phyloP scores from a whole-genome alignment of 2,329 filamentous ascomycete genomes.

The Tolypocladium endophyticum region DNA sequence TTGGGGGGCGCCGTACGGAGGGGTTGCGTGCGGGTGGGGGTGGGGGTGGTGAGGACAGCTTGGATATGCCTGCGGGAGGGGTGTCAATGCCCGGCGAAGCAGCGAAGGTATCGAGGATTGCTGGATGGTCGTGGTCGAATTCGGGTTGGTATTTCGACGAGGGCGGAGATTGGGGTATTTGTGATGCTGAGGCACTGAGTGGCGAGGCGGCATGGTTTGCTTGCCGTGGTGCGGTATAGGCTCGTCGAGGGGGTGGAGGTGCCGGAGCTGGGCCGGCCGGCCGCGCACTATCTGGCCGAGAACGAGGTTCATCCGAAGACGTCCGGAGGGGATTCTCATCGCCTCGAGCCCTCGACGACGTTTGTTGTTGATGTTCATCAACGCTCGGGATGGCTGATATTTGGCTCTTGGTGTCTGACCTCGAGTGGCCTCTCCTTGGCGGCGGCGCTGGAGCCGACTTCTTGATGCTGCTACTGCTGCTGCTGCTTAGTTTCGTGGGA shows the following conservation, averaged over 20 bases:
- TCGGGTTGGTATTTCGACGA: slow-evolving; percentile 11
- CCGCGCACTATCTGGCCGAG: slow-evolving; percentile 34
- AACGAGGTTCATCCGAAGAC: slow-evolving; percentile 38
- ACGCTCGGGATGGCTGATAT: slow-evolving; percentile 1
- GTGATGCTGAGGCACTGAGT: slow-evolving; percentile 7
- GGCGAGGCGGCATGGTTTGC: slow-evolving; percentile 10
- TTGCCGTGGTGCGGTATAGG: slow-evolving; percentile 25
- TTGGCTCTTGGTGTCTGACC: slow-evolving; percentile 31
- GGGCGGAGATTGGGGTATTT: slow-evolving; percentile 4
- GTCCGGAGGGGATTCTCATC: slow-evolving; percentile 34
- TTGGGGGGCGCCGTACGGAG: slow-evolving; percentile 33
- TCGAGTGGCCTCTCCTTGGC: slow-evolving; percentile 35
- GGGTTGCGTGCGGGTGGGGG: slow-evolving; percentile 34
- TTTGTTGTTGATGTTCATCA: slow-evolving; percentile 2
- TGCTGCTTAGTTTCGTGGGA: not conserved
- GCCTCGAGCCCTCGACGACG: slow-evolving; percentile 3
- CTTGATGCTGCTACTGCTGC: slow-evolving; percentile 18
- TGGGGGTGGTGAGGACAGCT: slow-evolving; percentile 22
- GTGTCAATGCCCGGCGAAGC: slow-evolving; percentile 4
- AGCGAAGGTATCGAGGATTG: not conserved
- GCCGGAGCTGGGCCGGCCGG: slow-evolving; percentile 32
- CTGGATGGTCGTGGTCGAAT: slow-evolving; percentile 5
- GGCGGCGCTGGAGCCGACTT: slow-evolving; percentile 40
- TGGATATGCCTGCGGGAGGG: slow-evolving; percentile 6
- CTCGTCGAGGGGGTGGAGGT: slow-evolving; percentile 45